Base-by-base conservation (phyloP, 2,329 filamentous ascomycete species). In the Pyricularia grisea region DNA sequence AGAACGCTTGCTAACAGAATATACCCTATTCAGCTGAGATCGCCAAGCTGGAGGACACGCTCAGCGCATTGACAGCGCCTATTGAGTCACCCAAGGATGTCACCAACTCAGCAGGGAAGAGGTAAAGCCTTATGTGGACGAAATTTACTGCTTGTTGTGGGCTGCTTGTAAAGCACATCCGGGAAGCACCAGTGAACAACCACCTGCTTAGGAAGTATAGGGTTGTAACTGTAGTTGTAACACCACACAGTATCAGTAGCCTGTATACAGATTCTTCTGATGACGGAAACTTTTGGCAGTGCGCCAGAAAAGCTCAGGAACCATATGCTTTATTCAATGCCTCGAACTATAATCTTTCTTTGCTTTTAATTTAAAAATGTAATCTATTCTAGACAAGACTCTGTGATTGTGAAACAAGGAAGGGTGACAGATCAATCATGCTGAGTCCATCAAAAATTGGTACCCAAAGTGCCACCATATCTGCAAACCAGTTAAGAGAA, bases 31-130 rank as follows among this genome's bases (percentile, higher is more conserved):
- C 61, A 75, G 72, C 71, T 17, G 72, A 73, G 61, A 77, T 82
- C 60, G 73, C 76, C 11, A 72, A 74, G 10, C 74, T 83, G 6
- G 81, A 83, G 72, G 74, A 76, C 7, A 76, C 77, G 71, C 76
- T 83, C 5, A 74, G 76, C 67, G 75, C 77, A 36, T 73, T 81
- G 69, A 75, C 79, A 70, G 69, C 66, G 1, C 27, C 20, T 12
- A 25, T 17, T 14, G 66, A 28, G 14, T 30, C 66, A 20, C 42
- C 42, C 7, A 25, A 67, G 12, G 25, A 67, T 12, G 10, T 17
- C 14, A 58, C 50, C 27, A 30, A 11, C 25, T 25, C 9, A 5
- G 60, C 25, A 28, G 23, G 12, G 60, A 63, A 63, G 25, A 63
- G 60, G 25, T 42, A 28, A 67, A 25, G 27, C 17, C 42, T 50